Evolutionary conservation across 2,329 filamentous ascomycete species (phyloP), one percentile per base, ranked within the genome.

Genomic region (Cercospora sesami): DNA sequence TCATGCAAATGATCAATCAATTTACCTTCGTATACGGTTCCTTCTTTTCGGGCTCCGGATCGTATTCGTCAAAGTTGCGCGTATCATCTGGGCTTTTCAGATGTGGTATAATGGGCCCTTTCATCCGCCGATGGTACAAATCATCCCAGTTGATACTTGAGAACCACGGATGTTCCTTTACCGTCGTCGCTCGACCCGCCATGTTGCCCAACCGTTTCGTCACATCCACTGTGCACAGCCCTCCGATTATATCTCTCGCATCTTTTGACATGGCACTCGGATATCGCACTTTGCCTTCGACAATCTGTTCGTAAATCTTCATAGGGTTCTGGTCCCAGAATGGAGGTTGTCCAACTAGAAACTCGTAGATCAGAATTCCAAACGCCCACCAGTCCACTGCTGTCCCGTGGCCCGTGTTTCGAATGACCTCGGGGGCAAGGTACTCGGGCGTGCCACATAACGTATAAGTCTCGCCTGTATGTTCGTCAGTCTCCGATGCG

Each of bases 331-430:
- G 89, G 76, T 94, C 90, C 91, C 91, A 95, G 77, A 94, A 95
- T 0, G 92, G 92, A 14, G 92, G 92, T 76, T 94, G 93, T 30
- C 92, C 92, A 9, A 92, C 93, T 60, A 94, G 81, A 76, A 94
- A 94, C 77, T 95, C 92, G 79, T 93, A 94, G 68, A 94, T 89
- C 66, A 95, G 80, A 72, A 94, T 93, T 28, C 92, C 92, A 73
- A 95, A 84, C 0, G 92, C 91, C 92, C 92, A 94, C 91, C 91
- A 94, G 82, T 94, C 91, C 39, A 94, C 91, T 14, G 91, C 91
- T 58, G 86, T 85, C 63, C 87, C 87, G 74, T 90, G 87, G 23
- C 87, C 91, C 77, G 92, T 93, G 78, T 92, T 93, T 72, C 92
- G 88, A 73, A 94, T 94, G 51, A 94, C 91, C 81, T 94, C 91